Evolutionary conservation across 768 basidiomycete genomes (phyloP).

Genomic region (Boletus reticuloceps): DNA sequence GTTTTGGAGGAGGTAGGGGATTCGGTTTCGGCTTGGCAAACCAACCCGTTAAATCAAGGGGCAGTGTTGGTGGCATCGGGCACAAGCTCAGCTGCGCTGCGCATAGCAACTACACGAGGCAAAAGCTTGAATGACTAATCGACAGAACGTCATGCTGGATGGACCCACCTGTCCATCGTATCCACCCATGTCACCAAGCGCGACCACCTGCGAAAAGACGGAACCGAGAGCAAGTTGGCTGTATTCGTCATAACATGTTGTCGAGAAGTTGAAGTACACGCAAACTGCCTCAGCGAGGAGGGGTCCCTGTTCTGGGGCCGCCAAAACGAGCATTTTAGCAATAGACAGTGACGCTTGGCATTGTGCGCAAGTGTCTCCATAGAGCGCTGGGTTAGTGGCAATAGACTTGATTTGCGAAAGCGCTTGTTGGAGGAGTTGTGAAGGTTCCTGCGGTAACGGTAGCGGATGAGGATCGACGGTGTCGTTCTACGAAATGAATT

Average conservation of each 20-base stretch:
- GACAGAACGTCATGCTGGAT: background rate
- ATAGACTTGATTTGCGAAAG: slow-evolving; percentile 39
- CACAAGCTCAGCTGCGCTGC: slow-evolving; percentile 36
- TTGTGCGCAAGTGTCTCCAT: slow-evolving; percentile 35
- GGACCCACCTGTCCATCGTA: slow-evolving; percentile 46
- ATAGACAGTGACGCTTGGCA: slow-evolving; percentile 41
- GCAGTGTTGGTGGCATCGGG: slow-evolving; percentile 37
- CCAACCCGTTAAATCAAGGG: slow-evolving; percentile 46
- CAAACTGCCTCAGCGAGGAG: slow-evolving; percentile 40
- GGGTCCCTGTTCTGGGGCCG: slow-evolving; percentile 42
- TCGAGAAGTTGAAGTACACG: slow-evolving; percentile 39
- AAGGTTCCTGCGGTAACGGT: slow-evolving; percentile 35
- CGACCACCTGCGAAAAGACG: slow-evolving; percentile 46
- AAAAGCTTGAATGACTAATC: background rate
- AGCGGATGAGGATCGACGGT: slow-evolving; percentile 44
- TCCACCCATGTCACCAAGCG: slow-evolving; percentile 45
- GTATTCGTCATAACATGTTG: slow-evolving; percentile 34
- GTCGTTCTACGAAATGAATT: slow-evolving; percentile 32
- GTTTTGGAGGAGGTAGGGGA: slow-evolving; percentile 39
- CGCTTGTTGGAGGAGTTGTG: slow-evolving; percentile 38
- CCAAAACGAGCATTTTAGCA: slow-evolving; percentile 43
- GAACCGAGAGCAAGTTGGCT: slow-evolving; percentile 38
- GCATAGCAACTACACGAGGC: slow-evolving; percentile 30
- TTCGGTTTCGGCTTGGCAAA: slow-evolving; percentile 52
- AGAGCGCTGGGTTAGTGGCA: slow-evolving; percentile 35